phyloP scores from a whole-genome alignment of 345 rosid genomes.

The Lenwebbia sp. region DNA sequence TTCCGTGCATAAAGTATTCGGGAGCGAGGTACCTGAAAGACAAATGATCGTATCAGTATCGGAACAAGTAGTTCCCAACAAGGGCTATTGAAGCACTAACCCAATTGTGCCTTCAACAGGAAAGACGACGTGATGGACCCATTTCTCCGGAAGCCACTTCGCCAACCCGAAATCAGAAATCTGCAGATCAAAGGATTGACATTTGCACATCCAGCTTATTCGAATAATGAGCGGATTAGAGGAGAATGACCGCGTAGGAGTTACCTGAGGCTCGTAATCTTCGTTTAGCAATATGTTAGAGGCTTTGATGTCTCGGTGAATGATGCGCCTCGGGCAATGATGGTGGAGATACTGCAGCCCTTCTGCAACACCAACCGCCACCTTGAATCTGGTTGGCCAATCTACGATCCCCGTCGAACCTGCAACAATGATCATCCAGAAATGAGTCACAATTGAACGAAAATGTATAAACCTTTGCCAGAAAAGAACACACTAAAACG shows the following conservation, averaged over 20 bases:
- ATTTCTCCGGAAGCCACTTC: constrained; percentile 93
- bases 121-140: constrained; percentile 74
- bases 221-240: background rate
- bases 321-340: constrained; percentile 72
- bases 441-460: background rate
- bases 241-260: background rate
- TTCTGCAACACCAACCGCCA: constrained; percentile 63
- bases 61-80: background rate
- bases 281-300: constrained; percentile 72
- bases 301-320: constrained; percentile 90
- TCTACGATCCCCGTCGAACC: constrained; percentile 40
- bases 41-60: background rate
- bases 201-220: background rate
- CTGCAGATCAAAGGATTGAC: constrained; percentile 12
- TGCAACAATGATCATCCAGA: constrained; percentile 8
- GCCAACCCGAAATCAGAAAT: constrained; percentile 83
- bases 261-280: constrained; percentile 77
- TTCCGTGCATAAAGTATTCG: constrained; percentile 93
- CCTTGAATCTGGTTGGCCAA: constrained; percentile 70
- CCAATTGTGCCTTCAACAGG: constrained; percentile 96
- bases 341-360: constrained; percentile 84
- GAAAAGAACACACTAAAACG: background rate
- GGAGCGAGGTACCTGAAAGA: constrained; percentile 75
- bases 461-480: background rate
- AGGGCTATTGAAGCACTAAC: constrained; percentile 17